Evolutionary conservation across 73 alveolate genomes (phyloP), one percentile per base, ranked within the genome.

Genomic region (Paramecium octaurelia): DNA sequence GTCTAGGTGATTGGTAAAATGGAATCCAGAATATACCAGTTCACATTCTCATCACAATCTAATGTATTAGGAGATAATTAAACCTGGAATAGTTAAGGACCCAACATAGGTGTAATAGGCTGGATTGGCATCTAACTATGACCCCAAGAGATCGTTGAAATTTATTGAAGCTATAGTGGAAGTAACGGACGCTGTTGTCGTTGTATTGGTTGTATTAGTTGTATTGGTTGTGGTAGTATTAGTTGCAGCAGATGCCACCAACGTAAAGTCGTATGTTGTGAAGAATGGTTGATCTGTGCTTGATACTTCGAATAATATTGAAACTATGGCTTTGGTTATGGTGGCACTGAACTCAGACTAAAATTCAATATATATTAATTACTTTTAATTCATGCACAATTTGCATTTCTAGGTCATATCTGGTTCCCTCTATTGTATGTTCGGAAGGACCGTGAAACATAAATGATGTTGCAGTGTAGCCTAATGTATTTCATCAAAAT

Each of bases 41-140:
- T 89, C 20, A 89, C 94, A 89, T 44, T 70, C n/a, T 89, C 94
- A 44, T 23, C 40, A 23, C 94, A 89, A 69, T 34, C 91, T 80
- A 80, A 42, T 16, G 20, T 12, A 4, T 20, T 14, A 2, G 21
- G 7, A 6, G 10, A 24, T 20, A 11, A 42, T 20, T 16, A 0
- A 38, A 80, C 64, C 60, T 40, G 94, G 94, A 48, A 46, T 40
- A 20, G 94, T 89, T 16, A 71, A 71, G 10, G 94, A 89, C 6
- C 94, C 94, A 16, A 58, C 43, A 73, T 89, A 89, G 36, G 94
- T 70, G 21, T 89, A 89, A 70, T 89, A 89, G 21, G 80, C 58
- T 23, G 86, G 71, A 43, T 58, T 69, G 3, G 94, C 71, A 71
- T 89, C 94, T 71, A 89, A 80, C 46, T 80, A 44, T 80, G 91